These are phyloP conservation scores for Cercospora sp. DNA, from an alignment of 2,329 filamentous ascomycete species.

Conservation along the genomic window DNA sequence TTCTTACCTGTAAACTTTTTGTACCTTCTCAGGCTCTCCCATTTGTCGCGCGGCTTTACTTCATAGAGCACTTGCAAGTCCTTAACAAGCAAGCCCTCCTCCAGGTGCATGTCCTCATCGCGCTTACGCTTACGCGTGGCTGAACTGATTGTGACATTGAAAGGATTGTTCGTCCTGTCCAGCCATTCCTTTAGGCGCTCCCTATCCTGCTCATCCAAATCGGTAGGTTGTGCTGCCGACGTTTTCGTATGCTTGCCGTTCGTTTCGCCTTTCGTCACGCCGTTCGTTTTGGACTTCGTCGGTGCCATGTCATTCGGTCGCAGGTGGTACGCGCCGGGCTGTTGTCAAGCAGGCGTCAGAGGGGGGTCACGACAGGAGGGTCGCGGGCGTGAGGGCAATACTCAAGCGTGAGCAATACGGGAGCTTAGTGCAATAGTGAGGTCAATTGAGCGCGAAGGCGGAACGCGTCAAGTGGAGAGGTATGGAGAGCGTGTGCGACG, in stretches of 20 bases:
- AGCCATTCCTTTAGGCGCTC: constrained; percentile 27
- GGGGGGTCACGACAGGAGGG: neutral
- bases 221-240: constrained; percentile 22
- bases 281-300: constrained; percentile 18
- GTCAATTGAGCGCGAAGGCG: neutral
- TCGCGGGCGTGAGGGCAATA: neutral
- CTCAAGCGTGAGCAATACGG: neutral
- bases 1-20: constrained; percentile 51
- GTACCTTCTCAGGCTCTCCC: constrained; percentile 39
- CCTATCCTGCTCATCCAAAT: constrained; percentile 27
- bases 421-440: neutral
- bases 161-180: constrained; percentile 27
- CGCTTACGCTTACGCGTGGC: constrained; percentile 33
- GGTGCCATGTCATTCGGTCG: constrained; percentile 9
- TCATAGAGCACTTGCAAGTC: constrained; percentile 37
- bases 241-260: neutral
- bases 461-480: neutral
- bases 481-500: neutral
- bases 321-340: neutral
- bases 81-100: constrained; percentile 6
- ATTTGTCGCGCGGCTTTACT: constrained; percentile 42
- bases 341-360: neutral
- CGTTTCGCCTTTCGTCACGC: neutral
- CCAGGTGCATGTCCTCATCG: constrained; percentile 8
- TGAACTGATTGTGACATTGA: constrained; percentile 27